These are phyloP conservation scores for Pyricularia grisea DNA, from an alignment of 2,329 filamentous ascomycete species.

Conservation along the genomic window DNA sequence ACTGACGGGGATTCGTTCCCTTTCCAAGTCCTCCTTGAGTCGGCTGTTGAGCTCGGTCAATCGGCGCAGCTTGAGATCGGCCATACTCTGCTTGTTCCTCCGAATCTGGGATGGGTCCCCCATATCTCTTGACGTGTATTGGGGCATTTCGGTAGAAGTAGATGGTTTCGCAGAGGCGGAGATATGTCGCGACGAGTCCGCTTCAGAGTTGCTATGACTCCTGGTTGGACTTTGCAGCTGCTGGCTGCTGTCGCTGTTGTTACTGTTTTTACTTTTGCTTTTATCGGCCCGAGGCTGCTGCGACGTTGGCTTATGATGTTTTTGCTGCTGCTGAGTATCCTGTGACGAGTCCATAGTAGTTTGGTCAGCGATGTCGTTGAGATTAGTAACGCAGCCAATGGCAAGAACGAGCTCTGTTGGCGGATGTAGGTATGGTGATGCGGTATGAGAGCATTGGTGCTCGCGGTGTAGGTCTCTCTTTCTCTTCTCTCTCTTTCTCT, in stretches of 20 bases:
- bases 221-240: neutral
- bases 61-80: slow-evolving; percentile 91
- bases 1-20: slow-evolving; percentile 90
- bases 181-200: slow-evolving; percentile 2
- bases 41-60: slow-evolving; percentile 96
- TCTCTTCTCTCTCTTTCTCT: neutral
- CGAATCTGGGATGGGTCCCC: slow-evolving; percentile 60
- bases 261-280: neutral
- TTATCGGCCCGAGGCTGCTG: neutral
- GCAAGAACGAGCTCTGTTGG: neutral
- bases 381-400: neutral
- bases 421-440: neutral
- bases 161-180: neutral
- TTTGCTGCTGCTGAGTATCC: neutral
- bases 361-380: slow-evolving; percentile 2
- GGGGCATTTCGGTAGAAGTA: slow-evolving; percentile 41
- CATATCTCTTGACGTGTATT: slow-evolving; percentile 58
- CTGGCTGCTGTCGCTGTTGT: slow-evolving; percentile 1
- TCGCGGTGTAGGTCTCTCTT: neutral
- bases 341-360: slow-evolving; percentile 2
- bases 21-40: slow-evolving; percentile 88
- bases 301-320: neutral
- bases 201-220: neutral
- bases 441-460: neutral
- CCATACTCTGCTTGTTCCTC: slow-evolving; percentile 99